These are phyloP conservation scores for Pholiota adiposa DNA, from an alignment of 1,284 basidiomycete species.

Conservation along the genomic window DNA sequence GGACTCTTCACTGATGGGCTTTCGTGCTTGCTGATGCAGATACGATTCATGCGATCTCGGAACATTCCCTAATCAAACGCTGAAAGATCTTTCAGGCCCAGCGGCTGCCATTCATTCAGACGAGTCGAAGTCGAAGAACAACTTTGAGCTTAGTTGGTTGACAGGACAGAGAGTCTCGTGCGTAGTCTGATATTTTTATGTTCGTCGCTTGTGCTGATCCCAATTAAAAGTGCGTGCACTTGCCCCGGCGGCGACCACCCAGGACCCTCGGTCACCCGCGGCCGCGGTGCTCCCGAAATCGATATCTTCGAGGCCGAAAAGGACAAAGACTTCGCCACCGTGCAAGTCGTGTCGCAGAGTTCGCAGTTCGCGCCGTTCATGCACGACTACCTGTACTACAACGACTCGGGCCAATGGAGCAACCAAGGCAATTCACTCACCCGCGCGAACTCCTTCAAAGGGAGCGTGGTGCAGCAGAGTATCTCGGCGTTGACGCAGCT, in stretches of 20 bases:
- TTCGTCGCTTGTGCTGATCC: slow-evolving; percentile 39
- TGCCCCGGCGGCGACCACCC: slow-evolving; percentile 51
- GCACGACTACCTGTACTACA: slow-evolving; percentile 54
- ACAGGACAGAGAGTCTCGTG: slow-evolving; percentile 69
- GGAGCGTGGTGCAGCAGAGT: slow-evolving; percentile 58
- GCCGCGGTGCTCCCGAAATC: slow-evolving; percentile 83
- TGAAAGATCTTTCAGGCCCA: slow-evolving; percentile 52
- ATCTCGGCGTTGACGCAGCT: slow-evolving; percentile 54
- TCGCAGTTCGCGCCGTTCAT: slow-evolving; percentile 71
- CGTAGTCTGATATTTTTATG: slow-evolving; percentile 40
- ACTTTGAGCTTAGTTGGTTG: slow-evolving; percentile 61
- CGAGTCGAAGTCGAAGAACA: slow-evolving; percentile 49
- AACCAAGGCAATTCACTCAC: slow-evolving; percentile 53
- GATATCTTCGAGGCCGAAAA: slow-evolving; percentile 81
- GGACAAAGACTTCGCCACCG: slow-evolving; percentile 47
- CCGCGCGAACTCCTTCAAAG: slow-evolving; percentile 61
- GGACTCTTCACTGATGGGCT: slow-evolving; percentile 10
- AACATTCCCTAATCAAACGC: slow-evolving; percentile 77
- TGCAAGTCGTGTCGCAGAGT: slow-evolving; percentile 63
- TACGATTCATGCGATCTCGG: slow-evolving; percentile 80
- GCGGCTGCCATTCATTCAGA: slow-evolving; percentile 57
- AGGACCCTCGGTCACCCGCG: slow-evolving; percentile 40
- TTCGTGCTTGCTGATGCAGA: slow-evolving; percentile 32
- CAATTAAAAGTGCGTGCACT: slow-evolving; percentile 41
- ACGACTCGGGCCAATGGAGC: slow-evolving; percentile 48